Base-by-base conservation (phyloP, 176 grass and related monocot genomes). In the Aegilops longissima region DNA sequence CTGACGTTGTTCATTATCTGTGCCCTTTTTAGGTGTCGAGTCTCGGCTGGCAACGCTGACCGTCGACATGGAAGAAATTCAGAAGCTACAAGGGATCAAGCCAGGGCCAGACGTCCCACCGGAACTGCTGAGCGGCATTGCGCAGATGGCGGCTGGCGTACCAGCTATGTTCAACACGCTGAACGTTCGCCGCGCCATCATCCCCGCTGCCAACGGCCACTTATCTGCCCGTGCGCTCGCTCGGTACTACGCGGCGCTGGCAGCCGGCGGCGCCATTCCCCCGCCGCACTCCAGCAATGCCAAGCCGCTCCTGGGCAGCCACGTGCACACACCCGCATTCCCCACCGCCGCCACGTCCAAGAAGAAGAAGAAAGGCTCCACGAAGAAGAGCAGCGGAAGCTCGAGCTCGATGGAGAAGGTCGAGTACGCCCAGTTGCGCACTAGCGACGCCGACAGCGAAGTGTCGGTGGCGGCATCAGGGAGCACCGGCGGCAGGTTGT, bases 131-230 rank as follows among this genome's bases (percentile, higher is more conserved):
- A 88, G 75, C 81, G 85, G 88, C 31, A 10, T 92, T 18, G 86
- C 82, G 2, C 94, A 93, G 88, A 92, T 98, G 62, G 94, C 86
- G 2, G 65, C 92, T 2, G 94, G 92, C 7, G 12, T 96, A 33
- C 92, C 92, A 0, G 76, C 89, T 27, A 77, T 98, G 34, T 98
- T 98, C 56, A 98, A 98, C 90, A 93, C 94, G 20, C 33, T 98
- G 36, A 96, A 98, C 51, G 51, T 96, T 25, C 97, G 94, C 3
- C 86, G 97, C 33, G 92, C 94, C 61, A 93, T 96, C 67, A 84
- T 98, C 84, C 97, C 97, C 14, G 97, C 94, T 23, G 97, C 94
- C 38, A 98, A 98, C 6, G 92, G 97, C 12, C 97, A 98, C 83
- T 94, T 94, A 73, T 98, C 97, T 0, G 97, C 94, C 35, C 97